Percentiles rank a stretch among this genome's conserved stretches.
Evolutionary conservation across 2,329 filamentous ascomycete species (phyloP).

Genomic region (Hirsutella rhossiliensis): DNA sequence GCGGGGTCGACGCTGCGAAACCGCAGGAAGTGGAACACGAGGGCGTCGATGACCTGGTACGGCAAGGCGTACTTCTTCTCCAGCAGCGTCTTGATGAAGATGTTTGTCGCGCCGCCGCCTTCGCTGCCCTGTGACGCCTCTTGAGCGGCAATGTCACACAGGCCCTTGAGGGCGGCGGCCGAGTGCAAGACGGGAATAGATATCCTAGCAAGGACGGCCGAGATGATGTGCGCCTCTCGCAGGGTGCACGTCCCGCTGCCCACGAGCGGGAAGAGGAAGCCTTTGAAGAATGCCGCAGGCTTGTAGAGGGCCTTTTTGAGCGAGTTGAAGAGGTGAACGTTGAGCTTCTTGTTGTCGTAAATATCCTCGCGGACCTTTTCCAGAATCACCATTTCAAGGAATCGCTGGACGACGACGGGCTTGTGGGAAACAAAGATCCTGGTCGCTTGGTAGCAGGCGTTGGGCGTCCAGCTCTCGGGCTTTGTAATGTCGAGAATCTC

Average conservation of each 20-base stretch:
- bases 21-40: conserved; percentile 93
- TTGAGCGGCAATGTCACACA: conserved; percentile 90
- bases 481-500: conserved; percentile 75
- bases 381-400: conserved; percentile 76
- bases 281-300: conserved; percentile 93
- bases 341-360: conserved; percentile 85
- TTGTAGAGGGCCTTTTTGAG: conserved; percentile 91
- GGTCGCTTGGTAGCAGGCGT: conserved; percentile 76
- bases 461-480: conserved; percentile 62
- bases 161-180: conserved; percentile 76
- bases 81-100: conserved; percentile 84
- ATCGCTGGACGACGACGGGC: conserved; percentile 67
- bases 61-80: conserved; percentile 97
- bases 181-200: conserved; percentile 87
- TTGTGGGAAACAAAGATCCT: conserved; percentile 84
- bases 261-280: conserved; percentile 83
- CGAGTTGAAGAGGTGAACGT: conserved; percentile 86
- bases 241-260: conserved; percentile 79
- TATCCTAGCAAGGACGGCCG: conserved; percentile 71
- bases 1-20: conserved; percentile 62
- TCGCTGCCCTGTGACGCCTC: conserved; percentile 75
- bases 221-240: conserved; percentile 84
- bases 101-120: conserved; percentile 82
- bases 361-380: conserved; percentile 92
- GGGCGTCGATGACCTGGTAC: conserved; percentile 83